A percentile compares a stretch with the other conserved stretches of the same genome.
Evolutionary conservation across 2,329 filamentous ascomycete species (phyloP).

Genomic region (Venturia asperata): DNA sequence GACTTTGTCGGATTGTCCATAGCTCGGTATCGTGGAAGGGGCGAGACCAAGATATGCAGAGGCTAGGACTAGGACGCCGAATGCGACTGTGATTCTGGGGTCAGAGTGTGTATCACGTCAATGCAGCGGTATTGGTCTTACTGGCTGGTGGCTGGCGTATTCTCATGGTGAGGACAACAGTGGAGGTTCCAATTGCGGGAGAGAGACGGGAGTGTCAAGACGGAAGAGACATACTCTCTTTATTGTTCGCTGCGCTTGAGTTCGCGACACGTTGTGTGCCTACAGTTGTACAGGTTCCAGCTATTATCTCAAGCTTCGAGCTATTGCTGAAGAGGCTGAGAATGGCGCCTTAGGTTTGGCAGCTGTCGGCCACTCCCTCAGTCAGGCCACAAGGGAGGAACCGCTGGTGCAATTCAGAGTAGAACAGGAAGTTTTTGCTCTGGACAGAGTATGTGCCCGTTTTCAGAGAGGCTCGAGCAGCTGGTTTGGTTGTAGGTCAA

Average conservation of each 20-base stretch:
- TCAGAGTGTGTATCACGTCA: background rate
- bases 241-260: background rate
- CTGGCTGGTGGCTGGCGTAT: slow-evolving; percentile 50
- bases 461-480: too few relatives aligned
- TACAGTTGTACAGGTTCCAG: too few relatives aligned
- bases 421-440: too few relatives aligned
- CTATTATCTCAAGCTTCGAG: too few relatives aligned
- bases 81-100: slow-evolving; percentile 28
- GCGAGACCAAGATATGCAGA: slow-evolving; percentile 67
- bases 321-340: background rate
- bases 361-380: too few relatives aligned
- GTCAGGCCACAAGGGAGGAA: too few relatives aligned
- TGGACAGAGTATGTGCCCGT: too few relatives aligned
- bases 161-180: slow-evolving; percentile 49
- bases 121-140: background rate
- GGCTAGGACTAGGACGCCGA: slow-evolving; percentile 40
- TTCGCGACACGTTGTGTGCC: too few relatives aligned
- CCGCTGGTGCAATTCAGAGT: too few relatives aligned
- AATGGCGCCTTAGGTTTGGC: too few relatives aligned
- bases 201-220: background rate
- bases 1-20: slow-evolving; percentile 75
- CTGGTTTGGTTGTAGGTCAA: too few relatives aligned
- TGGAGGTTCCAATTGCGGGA: background rate
- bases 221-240: background rate
- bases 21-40: slow-evolving; percentile 44